Conservation (phyloP, 176 grass and related monocot species). For the Rhipidocladum racemiflorum region DNA sequence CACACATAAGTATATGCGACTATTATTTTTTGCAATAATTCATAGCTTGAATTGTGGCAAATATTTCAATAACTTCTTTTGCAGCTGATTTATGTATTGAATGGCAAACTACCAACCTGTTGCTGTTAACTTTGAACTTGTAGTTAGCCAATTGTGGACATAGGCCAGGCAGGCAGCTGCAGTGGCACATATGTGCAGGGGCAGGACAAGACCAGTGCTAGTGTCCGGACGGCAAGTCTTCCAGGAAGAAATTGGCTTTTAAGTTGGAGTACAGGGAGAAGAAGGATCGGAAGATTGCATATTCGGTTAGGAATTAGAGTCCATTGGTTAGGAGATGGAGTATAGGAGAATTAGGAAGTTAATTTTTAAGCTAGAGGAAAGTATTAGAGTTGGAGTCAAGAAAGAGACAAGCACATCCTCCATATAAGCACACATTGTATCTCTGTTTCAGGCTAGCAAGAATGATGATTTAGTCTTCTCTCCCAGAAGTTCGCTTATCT, state of each 20-base stretch:
- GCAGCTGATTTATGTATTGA: not conserved
- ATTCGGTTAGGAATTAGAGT: not conserved
- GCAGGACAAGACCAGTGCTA: not conserved
- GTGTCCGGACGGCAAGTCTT: not conserved
- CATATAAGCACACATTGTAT: not conserved
- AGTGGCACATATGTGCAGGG: no score
- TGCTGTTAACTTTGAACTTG: not conserved
- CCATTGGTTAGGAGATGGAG: not conserved
- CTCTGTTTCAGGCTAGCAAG: not conserved
- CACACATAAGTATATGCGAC: not conserved
- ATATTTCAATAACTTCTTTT: not conserved
- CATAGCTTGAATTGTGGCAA: not conserved
- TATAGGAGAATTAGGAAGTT: not conserved
- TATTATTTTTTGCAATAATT: slow-evolving; percentile 5
- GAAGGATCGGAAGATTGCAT: not conserved
- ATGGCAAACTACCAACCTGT: not conserved
- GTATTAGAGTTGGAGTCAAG: not conserved
- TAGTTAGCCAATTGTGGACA: not conserved
- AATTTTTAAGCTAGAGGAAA: not conserved
- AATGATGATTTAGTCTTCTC: not conserved
- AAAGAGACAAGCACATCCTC: not conserved
- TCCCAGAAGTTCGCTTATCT: not conserved
- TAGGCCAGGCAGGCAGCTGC: no score
- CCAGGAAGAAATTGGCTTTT: not conserved
- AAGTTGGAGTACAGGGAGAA: no score